Evolutionary conservation across 176 grass and related monocot genomes (phyloP).

Genomic region (Musa acuminata): DNA sequence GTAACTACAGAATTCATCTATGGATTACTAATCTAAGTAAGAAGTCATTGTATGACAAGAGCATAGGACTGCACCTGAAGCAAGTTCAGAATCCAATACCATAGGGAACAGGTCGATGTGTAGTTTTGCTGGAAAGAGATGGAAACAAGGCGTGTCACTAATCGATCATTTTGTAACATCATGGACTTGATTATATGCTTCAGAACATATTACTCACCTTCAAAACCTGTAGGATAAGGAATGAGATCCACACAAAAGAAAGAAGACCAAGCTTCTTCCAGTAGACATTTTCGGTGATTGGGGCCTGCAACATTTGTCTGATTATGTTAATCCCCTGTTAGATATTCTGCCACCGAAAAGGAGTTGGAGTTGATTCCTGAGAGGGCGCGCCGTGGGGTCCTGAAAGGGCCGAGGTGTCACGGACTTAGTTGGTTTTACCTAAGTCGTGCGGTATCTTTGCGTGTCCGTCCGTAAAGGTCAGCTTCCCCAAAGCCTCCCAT

Average conservation of each 20-base stretch:
- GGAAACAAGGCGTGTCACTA: neutral
- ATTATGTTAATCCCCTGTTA: neutral
- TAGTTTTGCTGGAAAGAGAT: neutral
- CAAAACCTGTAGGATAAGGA: constrained; percentile 7
- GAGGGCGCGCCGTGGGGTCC: too few relatives aligned
- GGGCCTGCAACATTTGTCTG: neutral
- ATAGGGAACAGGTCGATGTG: constrained; percentile 11
- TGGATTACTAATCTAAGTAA: too few relatives aligned
- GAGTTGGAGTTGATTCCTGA: neutral
- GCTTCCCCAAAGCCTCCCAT: too few relatives aligned
- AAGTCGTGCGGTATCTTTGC: too few relatives aligned
- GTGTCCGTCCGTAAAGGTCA: too few relatives aligned
- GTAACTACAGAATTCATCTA: too few relatives aligned
- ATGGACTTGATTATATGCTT: neutral
- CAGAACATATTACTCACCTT: neutral
- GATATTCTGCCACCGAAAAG: neutral
- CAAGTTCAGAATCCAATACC: constrained; percentile 12
- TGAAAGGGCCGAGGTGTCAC: too few relatives aligned
- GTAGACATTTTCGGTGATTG: constrained; percentile 14
- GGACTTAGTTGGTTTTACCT: too few relatives aligned
- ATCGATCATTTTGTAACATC: neutral
- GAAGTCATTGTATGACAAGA: too few relatives aligned
- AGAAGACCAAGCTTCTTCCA: constrained; percentile 23
- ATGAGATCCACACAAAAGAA: too few relatives aligned
- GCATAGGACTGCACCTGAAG: too few relatives aligned